Evolutionary conservation across 306 rosid species (phyloP).

Genomic region (Lablab purpureus): DNA sequence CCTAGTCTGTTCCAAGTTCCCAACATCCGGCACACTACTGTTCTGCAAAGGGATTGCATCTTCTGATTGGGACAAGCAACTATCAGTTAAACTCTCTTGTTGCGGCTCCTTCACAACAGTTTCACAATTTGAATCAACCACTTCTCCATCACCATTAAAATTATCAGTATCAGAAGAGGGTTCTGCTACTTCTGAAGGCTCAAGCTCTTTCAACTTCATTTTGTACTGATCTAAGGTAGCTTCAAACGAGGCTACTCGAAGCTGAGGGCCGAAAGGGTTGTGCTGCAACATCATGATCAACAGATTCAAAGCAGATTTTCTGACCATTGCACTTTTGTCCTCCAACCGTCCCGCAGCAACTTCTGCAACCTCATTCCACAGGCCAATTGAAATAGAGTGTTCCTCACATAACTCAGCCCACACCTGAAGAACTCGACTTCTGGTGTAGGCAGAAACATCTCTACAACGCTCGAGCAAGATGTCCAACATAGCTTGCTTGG

Average conservation of each 20-base stretch:
- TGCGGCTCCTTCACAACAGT: conserved; percentile 55
- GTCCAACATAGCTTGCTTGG: conserved; percentile 97
- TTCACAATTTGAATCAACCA: conserved; percentile 55
- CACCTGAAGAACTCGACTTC: conserved; percentile 96
- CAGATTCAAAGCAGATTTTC: conserved; percentile 84
- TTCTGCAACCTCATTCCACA: conserved; percentile 93
- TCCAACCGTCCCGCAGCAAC: conserved; percentile 97
- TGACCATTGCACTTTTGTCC: conserved; percentile 95
- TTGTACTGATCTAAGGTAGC: conserved; percentile 87
- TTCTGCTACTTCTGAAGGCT: conserved; percentile 59
- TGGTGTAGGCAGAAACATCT: conserved; percentile 95
- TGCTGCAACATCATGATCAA: conserved; percentile 96
- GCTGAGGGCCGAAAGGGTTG: conserved; percentile 97
- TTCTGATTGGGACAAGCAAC: conserved; percentile 66
- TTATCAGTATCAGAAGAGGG: conserved; percentile 57
- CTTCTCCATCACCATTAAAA: conserved; percentile 64
- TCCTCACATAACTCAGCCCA: conserved; percentile 97
- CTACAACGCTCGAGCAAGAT: conserved; percentile 96
- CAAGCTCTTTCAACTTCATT: conserved; percentile 81
- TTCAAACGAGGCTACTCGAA: conserved; percentile 84
- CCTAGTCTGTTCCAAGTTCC: conserved; percentile 95
- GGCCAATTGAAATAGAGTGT: conserved; percentile 90
- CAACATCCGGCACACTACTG: conserved; percentile 79
- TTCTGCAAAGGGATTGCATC: conserved; percentile 61
- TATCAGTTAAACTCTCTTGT: conserved; percentile 78